Conservation (phyloP, 371 early-diverging fungal species). For the Mucor circinelloides region DNA sequence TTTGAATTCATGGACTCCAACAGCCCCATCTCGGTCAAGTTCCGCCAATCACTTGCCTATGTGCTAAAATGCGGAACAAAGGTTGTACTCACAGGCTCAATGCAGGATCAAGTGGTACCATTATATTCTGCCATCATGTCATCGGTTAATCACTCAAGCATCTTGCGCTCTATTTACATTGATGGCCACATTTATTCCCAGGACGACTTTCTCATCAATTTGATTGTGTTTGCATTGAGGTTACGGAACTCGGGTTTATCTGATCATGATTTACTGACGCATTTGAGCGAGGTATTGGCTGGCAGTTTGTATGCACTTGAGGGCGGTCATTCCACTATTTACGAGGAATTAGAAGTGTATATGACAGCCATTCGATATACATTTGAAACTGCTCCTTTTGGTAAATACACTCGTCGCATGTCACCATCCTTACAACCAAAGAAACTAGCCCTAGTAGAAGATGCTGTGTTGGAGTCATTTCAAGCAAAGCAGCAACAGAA, state of each 20-base stretch:
- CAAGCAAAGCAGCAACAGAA: slow-evolving; percentile 67
- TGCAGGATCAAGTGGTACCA: slow-evolving; percentile 97
- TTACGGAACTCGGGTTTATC: slow-evolving; percentile 85
- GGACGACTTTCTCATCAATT: slow-evolving; percentile 85
- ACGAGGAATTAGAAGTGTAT: slow-evolving; percentile 89
- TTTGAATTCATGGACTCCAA: slow-evolving; percentile 91
- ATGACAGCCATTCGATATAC: slow-evolving; percentile 53
- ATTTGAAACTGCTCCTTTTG: slow-evolving; percentile 46
- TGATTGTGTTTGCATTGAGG: slow-evolving; percentile 82
- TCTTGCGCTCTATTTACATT: slow-evolving; percentile 90
- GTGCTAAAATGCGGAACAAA: slow-evolving; percentile 73
- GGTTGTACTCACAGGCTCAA: slow-evolving; percentile 70
- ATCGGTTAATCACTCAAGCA: slow-evolving; percentile 84
- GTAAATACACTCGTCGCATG: slow-evolving; percentile 13
- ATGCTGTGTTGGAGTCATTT: slow-evolving; percentile 41
- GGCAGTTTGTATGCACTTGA: slow-evolving; percentile 90
- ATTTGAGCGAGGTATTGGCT: slow-evolving; percentile 84
- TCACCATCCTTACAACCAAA: background rate
- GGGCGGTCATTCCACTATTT: slow-evolving; percentile 93
- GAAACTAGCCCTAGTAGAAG: slow-evolving; percentile 5
- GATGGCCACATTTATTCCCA: slow-evolving; percentile 75
- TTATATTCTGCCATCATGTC: slow-evolving; percentile 93
- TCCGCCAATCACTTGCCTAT: slow-evolving; percentile 69
- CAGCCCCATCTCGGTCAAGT: slow-evolving; percentile 67
- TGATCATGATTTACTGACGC: slow-evolving; percentile 84